Base-by-base conservation (phyloP, 2,329 filamentous ascomycete species). In the Claviceps pusilla region DNA sequence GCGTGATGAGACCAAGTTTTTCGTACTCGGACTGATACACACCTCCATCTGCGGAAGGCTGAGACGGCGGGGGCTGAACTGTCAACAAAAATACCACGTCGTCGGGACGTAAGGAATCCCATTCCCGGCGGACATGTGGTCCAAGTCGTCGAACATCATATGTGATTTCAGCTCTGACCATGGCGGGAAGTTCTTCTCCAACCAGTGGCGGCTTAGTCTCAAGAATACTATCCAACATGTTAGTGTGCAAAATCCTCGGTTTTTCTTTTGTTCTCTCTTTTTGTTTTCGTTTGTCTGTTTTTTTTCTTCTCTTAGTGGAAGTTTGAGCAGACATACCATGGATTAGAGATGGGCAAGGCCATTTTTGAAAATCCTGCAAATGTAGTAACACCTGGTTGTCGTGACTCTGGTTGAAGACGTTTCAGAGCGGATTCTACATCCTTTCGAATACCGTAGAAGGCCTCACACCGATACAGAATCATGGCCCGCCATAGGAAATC, bases 401-500 rank as follows among this genome's bases (percentile, higher is more conserved):
- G 77, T 28, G 72, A 65, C 59, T 83, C 80, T 2, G 91, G 90
- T 59, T 85, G 82, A 56, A 98, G 71, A 48, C 89, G 83, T 63
- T 86, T 87, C 51, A 97, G 66, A 7, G 86, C 82, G 50, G 87
- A 80, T 65, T 95, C 89, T 55, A 98, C 82, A 65, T 98, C 89
- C 63, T 89, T 91, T 48, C 89, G 82, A 56, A 98, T 91, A 57
- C 89, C 87, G 66, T 94, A 97, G 66, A 97, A 96, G 0, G 91
- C 80, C 68, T 98, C 93, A 56, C 84, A 87, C 45, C 91, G 83
- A 66, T 95, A 93, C 9, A 98, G 74, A 14, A 94, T 77, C 63
- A 97, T 84, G 0, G 91, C 89, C 58, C 94, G 81, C 89, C 90
- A 98, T n/a, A 98, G 72, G 62, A 98, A 98, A 68, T 98, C 93